Evolutionary conservation across 1,284 basidiomycete species (phyloP).

Genomic region (Leccinum laetum): DNA sequence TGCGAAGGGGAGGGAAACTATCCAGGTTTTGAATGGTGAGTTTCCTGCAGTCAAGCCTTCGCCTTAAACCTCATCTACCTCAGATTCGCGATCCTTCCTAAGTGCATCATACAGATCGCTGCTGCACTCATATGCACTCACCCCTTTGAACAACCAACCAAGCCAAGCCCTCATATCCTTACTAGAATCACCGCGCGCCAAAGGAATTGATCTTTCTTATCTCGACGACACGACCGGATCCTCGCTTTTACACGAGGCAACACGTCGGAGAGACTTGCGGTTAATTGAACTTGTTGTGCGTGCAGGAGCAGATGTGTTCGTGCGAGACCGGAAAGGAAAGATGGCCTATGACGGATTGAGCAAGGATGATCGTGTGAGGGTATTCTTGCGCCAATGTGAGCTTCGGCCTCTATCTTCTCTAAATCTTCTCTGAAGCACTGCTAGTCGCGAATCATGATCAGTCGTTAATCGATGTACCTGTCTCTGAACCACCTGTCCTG

Average conservation of each 20-base stretch:
- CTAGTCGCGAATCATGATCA: constrained; percentile 81
- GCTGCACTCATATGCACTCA: constrained; percentile 74
- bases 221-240: constrained; percentile 79
- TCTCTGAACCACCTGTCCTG: constrained; percentile 62
- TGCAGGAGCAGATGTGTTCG: constrained; percentile 90
- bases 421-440: neutral
- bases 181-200: constrained; percentile 62
- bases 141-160: constrained; percentile 43
- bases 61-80: constrained; percentile 4
- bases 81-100: constrained; percentile 81
- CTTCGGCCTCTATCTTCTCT: constrained; percentile 9
- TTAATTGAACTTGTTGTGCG: constrained; percentile 85
- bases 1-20: constrained; percentile 68
- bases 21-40: constrained; percentile 73
- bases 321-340: constrained; percentile 79
- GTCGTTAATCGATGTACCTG: constrained; percentile 52
- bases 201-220: constrained; percentile 65
- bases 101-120: constrained; percentile 78
- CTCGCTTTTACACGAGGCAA: constrained; percentile 88
- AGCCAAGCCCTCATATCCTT: constrained; percentile 52
- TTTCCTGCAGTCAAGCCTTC: neutral
- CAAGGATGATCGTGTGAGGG: constrained; percentile 81
- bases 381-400: constrained; percentile 84
- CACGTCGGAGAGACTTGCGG: constrained; percentile 76
- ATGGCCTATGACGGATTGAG: constrained; percentile 70